Base-by-base conservation (phyloP, 2,329 filamentous ascomycete genomes). In the Decorospora gaudefroyi region DNA sequence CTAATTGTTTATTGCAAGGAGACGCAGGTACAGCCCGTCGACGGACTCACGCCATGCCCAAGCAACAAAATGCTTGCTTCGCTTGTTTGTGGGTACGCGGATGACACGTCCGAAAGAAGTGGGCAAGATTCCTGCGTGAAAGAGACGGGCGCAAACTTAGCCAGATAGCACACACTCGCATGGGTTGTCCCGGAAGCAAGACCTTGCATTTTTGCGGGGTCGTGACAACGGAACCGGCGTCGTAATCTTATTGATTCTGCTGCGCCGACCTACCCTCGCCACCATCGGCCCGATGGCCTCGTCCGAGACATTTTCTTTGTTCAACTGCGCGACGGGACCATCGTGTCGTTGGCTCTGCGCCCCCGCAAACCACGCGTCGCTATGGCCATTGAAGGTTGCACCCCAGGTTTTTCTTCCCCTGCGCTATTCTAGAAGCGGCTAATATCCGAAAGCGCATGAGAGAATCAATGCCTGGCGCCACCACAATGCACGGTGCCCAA, bases 401-500 rank as follows among this genome's bases (percentile, higher is more conserved):
- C 61, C 61, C 61, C 61, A 52, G 64, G 57, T 60, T 59, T 51
- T 42, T 10, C 26, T 43, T 11, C 25, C 34, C 25, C 25, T 35
- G 32, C 41, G 29, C 57, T 49, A 55, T 51, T 12, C 48, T 52
- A 15, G 35, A 57, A 51, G 30, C 36, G 46, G 58, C 47, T 57
- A 44, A 51, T 48, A 42, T 53, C 46, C 51, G 59, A 30, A 21
- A 16, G 12, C 21, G 30, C 38, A 27, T 34, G 16, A 26, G 43
- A 23, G 41, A 55, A 62, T 59, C 55, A 47, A 46, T 49, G n/a
- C n/a, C n/a, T n/a, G n/a, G n/a, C n/a, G 48, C 54, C 50, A 54
- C 48, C 41, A 35, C 30, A n/a, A n/a, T 22, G 48, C 17, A 42
- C n/a, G 19, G 44, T 27, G 34, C 42, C 55, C 53, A 59, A 56